Percentiles rank a stretch among this genome's conserved stretches.
Conservation (phyloP, 2,329 filamentous ascomycete genomes). For the Scedosporium apiospermum region DNA sequence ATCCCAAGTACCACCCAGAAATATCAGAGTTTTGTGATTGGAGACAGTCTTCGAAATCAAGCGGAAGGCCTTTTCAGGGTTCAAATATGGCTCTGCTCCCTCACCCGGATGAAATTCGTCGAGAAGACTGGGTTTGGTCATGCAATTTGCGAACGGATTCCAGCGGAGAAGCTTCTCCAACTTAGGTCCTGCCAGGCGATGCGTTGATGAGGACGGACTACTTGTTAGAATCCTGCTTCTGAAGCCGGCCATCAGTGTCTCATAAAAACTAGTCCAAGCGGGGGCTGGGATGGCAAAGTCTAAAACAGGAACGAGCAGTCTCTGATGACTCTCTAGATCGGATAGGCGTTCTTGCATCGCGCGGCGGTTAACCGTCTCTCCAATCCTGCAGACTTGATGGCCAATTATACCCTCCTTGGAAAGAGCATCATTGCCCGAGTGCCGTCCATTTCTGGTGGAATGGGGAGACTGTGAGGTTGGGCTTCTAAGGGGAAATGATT, state of each 20-base stretch:
- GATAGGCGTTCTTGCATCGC: conserved; percentile 20
- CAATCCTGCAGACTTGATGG: not conserved
- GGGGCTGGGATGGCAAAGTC: conserved; percentile 16
- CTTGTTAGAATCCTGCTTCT: not conserved
- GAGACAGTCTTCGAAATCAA: not conserved
- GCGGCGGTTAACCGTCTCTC: not conserved
- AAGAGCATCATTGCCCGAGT: conserved; percentile 1
- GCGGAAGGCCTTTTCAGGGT: not conserved
- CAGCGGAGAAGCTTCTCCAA: not conserved
- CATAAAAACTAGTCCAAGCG: conserved; percentile 12
- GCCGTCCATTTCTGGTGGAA: not conserved
- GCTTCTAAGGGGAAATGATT: not conserved
- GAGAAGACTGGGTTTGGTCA: not conserved
- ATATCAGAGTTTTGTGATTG: not conserved
- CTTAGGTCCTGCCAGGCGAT: not conserved
- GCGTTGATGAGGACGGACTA: not conserved
- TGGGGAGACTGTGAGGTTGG: not conserved
- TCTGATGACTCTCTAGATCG: conserved; percentile 14
- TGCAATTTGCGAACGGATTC: not conserved
- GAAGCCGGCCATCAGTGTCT: not conserved
- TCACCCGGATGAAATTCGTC: not conserved
- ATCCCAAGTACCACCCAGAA: not conserved
- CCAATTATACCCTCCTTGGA: not conserved
- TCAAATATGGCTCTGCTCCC: too few relatives aligned
- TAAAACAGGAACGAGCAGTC: conserved; percentile 19